These are phyloP conservation scores for Russula olivacea DNA, from an alignment of 768 basidiomycete species.

Conservation along the genomic window DNA sequence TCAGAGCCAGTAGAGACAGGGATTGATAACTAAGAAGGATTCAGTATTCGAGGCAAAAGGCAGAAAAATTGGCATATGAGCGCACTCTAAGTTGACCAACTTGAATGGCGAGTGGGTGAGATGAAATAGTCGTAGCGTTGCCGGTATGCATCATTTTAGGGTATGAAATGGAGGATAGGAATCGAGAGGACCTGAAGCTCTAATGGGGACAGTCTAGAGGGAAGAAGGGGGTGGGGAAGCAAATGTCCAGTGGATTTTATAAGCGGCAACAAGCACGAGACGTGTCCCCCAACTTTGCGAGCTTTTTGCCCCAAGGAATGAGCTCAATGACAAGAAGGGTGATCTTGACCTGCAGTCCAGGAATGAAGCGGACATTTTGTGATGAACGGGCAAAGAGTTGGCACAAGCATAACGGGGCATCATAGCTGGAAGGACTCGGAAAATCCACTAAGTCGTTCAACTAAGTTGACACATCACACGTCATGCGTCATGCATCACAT, in stretches of 20 bases:
- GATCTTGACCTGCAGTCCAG: no score
- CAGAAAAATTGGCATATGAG: constrained; percentile 10
- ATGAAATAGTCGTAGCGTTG: constrained; percentile 32
- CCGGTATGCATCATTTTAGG: constrained; percentile 34
- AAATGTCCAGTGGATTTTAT: constrained; percentile 8
- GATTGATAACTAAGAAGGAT: constrained; percentile 59
- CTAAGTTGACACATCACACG: no score
- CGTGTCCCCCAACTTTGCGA: constrained; percentile 18
- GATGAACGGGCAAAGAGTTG: no score
- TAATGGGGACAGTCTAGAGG: constrained; percentile 16
- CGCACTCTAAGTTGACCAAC: constrained; percentile 35
- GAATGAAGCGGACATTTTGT: no score
- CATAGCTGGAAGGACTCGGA: no score
- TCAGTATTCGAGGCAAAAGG: constrained; percentile 8
- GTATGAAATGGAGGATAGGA: constrained; percentile 6
- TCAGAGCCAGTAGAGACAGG: constrained; percentile 73
- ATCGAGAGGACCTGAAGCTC: constrained; percentile 21
- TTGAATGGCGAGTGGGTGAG: constrained; percentile 35
- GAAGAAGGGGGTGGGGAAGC: constrained; percentile 3
- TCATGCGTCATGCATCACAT: no score
- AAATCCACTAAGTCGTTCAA: no score
- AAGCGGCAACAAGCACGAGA: background rate
- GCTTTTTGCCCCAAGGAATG: constrained; percentile 21
- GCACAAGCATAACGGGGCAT: no score
- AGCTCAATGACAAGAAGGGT: no score